A percentile compares a stretch with the other conserved stretches of the same genome.
These are phyloP conservation scores for Stenogyne calaminthoides DNA, from an alignment of 305 asterid genomes.

Conservation along the genomic window DNA sequence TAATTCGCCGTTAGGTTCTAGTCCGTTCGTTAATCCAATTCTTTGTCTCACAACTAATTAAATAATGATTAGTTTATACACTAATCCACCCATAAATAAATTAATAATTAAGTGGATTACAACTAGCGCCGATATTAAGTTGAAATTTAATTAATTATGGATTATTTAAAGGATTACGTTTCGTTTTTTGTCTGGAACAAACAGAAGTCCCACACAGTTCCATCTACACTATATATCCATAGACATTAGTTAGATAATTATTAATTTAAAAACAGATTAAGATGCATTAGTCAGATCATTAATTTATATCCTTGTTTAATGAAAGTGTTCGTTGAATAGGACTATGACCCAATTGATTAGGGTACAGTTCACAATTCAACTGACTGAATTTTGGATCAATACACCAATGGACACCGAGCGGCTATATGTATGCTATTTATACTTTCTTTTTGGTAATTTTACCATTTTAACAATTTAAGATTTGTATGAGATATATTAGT, in stretches of 20 bases:
- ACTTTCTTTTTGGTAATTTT: too few relatives aligned
- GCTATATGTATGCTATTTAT: too few relatives aligned
- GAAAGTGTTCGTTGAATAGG: neutral
- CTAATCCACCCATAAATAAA: conserved; percentile 21
- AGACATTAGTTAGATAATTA: neutral
- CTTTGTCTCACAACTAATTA: neutral
- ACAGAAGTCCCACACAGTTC: conserved; percentile 30
- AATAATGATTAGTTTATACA: conserved; percentile 28
- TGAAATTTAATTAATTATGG: neutral
- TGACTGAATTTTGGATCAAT: neutral
- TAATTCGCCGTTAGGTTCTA: conserved; percentile 36
- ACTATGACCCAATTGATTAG: neutral
- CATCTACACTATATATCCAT: neutral
- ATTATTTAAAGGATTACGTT: conserved; percentile 17
- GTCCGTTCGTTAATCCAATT: conserved; percentile 28
- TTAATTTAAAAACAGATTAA: neutral
- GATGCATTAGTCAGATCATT: neutral
- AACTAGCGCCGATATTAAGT: conserved; percentile 32
- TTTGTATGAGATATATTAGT: too few relatives aligned
- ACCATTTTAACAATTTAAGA: too few relatives aligned
- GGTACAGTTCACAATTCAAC: neutral
- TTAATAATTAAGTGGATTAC: conserved; percentile 39
- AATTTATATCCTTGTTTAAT: neutral
- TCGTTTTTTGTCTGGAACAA: conserved; percentile 11
- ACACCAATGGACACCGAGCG: neutral